Percentiles rank a stretch among this genome's conserved stretches.
Conservation (phyloP, 768 basidiomycete species). For the Cystofilobasidium macerans region DNA sequence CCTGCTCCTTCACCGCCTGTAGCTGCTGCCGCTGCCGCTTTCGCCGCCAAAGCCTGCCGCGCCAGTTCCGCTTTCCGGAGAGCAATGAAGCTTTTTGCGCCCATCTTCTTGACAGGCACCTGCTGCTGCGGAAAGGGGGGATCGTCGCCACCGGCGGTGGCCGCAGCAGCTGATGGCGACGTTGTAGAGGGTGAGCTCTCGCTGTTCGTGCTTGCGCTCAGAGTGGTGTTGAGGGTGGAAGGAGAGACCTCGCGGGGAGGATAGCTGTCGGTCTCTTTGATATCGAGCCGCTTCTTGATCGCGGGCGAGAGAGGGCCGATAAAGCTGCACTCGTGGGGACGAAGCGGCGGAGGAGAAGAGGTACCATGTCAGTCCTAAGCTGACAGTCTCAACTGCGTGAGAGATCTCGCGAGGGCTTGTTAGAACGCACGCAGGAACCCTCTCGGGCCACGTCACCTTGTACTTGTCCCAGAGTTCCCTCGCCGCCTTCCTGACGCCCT, state of each 20-base stretch:
- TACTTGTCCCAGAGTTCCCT: constrained; percentile 67
- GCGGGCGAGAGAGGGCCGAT: constrained; percentile 61
- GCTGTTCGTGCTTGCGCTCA: too few relatives aligned
- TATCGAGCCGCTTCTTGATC: constrained; percentile 62
- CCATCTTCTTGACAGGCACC: constrained; percentile 1
- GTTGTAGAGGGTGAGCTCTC: not conserved
- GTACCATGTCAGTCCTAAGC: not conserved
- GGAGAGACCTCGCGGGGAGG: not conserved
- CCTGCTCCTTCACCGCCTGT: too few relatives aligned
- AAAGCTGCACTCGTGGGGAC: constrained; percentile 46
- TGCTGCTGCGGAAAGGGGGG: not conserved
- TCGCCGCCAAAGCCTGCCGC: not conserved
- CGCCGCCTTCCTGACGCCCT: constrained; percentile 60
- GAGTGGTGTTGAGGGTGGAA: too few relatives aligned
- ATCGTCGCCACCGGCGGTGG: too few relatives aligned
- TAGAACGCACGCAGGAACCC: constrained; percentile 59
- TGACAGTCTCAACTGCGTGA: not conserved
- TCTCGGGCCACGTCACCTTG: constrained; percentile 54
- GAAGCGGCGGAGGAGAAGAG: constrained; percentile 4
- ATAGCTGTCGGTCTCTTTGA: constrained; percentile 28
- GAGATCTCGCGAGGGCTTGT: too few relatives aligned
- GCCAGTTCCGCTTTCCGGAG: not conserved
- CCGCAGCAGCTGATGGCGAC: not conserved
- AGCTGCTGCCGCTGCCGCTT: not conserved
- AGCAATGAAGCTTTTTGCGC: not conserved